Conservation (phyloP, 1,284 basidiomycete genomes). For the Lentinus polychrous region DNA sequence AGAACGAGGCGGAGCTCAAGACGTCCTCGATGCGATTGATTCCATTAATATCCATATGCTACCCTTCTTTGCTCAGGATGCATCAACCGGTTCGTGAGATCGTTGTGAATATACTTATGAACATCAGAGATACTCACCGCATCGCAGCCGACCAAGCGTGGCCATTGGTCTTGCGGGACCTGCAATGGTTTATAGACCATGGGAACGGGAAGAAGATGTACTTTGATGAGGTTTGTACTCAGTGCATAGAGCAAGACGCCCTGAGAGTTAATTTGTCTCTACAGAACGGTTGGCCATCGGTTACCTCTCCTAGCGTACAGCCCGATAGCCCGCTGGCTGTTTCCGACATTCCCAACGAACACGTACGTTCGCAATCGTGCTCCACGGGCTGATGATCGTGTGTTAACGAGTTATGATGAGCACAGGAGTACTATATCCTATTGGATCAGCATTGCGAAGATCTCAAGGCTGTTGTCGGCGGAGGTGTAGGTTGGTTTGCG, state of each 20-base stretch:
- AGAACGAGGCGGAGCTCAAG: conserved; percentile 42
- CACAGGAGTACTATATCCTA: conserved; percentile 53
- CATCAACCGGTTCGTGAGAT: conserved; percentile 46
- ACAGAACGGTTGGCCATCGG: conserved; percentile 71
- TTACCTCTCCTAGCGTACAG: conserved; percentile 48
- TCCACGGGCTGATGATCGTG: background rate
- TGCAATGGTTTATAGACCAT: conserved; percentile 57
- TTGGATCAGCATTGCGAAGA: conserved; percentile 58
- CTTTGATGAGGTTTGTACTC: conserved; percentile 44
- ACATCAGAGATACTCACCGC: background rate
- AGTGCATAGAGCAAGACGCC: background rate
- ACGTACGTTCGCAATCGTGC: conserved; percentile 28
- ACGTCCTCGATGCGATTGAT: conserved; percentile 59
- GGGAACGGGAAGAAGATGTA: conserved; percentile 68
- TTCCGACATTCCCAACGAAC: conserved; percentile 51
- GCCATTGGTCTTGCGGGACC: conserved; percentile 51
- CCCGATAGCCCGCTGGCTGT: conserved; percentile 49
- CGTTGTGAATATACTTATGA: background rate
- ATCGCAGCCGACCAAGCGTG: conserved; percentile 45
- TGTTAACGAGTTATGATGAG: background rate
- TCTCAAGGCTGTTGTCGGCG: conserved; percentile 50
- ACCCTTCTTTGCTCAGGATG: conserved; percentile 61
- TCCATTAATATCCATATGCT: conserved; percentile 67
- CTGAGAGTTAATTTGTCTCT: background rate
- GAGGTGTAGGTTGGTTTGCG: conserved; percentile 75